Conservation (phyloP, 2,329 filamentous ascomycete genomes). For the Amylocarpus encephaloides region DNA sequence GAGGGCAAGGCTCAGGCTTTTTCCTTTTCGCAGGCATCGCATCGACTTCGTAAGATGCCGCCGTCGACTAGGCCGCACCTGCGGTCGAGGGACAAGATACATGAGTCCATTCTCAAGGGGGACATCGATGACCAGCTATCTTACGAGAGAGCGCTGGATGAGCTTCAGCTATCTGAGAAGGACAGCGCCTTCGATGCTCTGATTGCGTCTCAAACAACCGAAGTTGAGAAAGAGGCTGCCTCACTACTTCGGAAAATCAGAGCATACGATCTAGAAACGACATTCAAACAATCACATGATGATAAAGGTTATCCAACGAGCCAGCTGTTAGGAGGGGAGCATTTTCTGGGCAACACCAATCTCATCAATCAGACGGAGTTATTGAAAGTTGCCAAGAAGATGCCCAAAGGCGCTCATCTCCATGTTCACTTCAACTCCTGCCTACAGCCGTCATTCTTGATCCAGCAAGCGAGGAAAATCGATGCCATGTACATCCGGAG, state of each 20-base stretch:
- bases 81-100: neutral
- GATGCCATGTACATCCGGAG: conserved; percentile 65
- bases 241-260: conserved; percentile 26
- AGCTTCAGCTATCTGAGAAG: conserved; percentile 23
- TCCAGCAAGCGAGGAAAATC: conserved; percentile 48
- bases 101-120: neutral
- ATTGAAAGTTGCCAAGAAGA: conserved; percentile 46
- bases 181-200: conserved; percentile 28
- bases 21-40: conserved; percentile 9
- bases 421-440: conserved; percentile 78
- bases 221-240: conserved; percentile 26
- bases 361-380: conserved; percentile 51
- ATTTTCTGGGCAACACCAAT: conserved; percentile 50
- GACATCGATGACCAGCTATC: conserved; percentile 16
- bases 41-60: conserved; percentile 26
- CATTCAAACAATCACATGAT: conserved; percentile 21
- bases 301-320: conserved; percentile 15
- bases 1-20: conserved; percentile 19
- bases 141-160: conserved; percentile 20
- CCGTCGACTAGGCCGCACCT: conserved; percentile 3
- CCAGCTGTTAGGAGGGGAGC: conserved; percentile 38
- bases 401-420: conserved; percentile 68
- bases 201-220: conserved; percentile 17
- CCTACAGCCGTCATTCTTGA: conserved; percentile 52
- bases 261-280: conserved; percentile 25